Evolutionary conservation across 2,329 filamentous ascomycete genomes (phyloP).

Genomic region (Paracoccidioides brasiliensis): DNA sequence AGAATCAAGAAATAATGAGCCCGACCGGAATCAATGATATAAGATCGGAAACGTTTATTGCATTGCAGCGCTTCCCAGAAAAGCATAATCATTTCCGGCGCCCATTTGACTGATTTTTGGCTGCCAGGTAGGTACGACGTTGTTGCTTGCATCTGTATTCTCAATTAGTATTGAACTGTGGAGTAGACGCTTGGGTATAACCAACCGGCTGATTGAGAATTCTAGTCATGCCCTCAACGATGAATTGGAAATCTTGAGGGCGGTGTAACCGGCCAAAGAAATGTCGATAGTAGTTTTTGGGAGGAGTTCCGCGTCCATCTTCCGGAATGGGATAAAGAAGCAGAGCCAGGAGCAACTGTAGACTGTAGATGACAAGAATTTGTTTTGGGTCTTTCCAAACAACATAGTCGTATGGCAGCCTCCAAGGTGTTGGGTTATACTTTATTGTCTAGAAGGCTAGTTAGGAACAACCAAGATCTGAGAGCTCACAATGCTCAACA

Average conservation of each 20-base stretch:
- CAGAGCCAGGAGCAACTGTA: constrained; percentile 78
- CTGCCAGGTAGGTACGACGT: constrained; percentile 77
- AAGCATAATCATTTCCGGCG: constrained; percentile 89
- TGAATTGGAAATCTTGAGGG: constrained; percentile 93
- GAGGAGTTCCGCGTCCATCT: constrained; percentile 46
- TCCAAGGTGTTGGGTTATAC: constrained; percentile 89
- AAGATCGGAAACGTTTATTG: constrained; percentile 92
- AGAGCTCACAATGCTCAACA: constrained; percentile 9
- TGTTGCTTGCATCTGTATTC: constrained; percentile 58
- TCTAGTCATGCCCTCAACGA: constrained; percentile 85
- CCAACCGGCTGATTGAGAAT: constrained; percentile 72
- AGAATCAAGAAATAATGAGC: constrained; percentile 87
- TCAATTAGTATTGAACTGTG: constrained; percentile 9
- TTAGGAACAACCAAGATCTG: constrained; percentile 2
- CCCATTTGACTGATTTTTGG: constrained; percentile 68
- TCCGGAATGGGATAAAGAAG: constrained; percentile 83
- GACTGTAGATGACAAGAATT: constrained; percentile 76
- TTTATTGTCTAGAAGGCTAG: constrained; percentile 58
- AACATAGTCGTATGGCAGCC: constrained; percentile 83
- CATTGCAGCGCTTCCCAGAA: constrained; percentile 97
- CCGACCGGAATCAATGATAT: constrained; percentile 90
- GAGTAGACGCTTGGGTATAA: not conserved
- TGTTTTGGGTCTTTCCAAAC: constrained; percentile 87
- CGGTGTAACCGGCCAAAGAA: constrained; percentile 82
- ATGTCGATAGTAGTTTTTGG: constrained; percentile 88